Evolutionary conservation across 768 basidiomycete species (phyloP), one percentile per base, ranked within the genome.

Genomic region (Hygrophoropsis aurantiaca): DNA sequence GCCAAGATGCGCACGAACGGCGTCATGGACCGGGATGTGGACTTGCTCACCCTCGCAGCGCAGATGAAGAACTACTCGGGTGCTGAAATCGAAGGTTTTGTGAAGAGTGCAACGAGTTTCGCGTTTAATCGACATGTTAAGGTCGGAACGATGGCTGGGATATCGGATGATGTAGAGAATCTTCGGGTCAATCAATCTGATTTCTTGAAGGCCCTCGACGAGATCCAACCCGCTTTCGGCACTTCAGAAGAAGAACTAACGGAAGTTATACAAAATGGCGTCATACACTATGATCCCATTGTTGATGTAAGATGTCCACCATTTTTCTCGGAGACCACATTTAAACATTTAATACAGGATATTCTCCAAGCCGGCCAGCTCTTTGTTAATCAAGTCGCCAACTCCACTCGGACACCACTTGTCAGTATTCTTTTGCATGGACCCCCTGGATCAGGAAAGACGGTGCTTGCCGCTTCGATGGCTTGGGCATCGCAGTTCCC

Each of bases 31-130:
- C 38, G 53, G 15, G 89, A 93, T 51, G 93, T 99, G 33, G 80
- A 94, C 66, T 67, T 99, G 5, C 58, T 59, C 3, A 92, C 97
- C 62, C 80, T 99, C 32, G 90, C 95, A 0, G 65, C 73, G 5
- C 50, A 78, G 36, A 98, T 94, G 45, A 99, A 98, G 75, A 99
- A 99, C 72, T 99, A 97, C 64, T 91, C 89, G 7, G 97, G 97
- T 46, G 97, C 97, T 1, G 97, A 99, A 68, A 91, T 99, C 50
- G 82, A 82, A 45, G 97, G 97, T 57, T 72, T 99, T 37, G 88
- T 98, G 68, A 98, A 97, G 79, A 97, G 93, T 60, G 97, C 97
- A 25, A 94, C 95, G 1, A 92, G 88, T 82, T 99, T 95, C 60
- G 95, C 97, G 18, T 95, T 99, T 73, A 94, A 90, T 58, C 76